Conservation (phyloP, 306 rosid genomes). For the Vigna nakashimae region DNA sequence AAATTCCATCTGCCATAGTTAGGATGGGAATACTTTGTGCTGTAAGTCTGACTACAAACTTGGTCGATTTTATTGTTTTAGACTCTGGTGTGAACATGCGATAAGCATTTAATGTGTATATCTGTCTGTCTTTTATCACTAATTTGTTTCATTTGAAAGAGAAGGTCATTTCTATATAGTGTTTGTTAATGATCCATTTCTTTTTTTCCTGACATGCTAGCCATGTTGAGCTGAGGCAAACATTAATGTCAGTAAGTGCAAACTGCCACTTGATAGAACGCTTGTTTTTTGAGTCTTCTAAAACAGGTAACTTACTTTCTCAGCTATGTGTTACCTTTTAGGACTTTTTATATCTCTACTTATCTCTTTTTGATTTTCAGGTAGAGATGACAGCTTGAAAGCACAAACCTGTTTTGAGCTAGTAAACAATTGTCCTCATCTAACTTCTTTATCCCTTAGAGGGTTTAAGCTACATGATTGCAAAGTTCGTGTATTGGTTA, state of each 20-base stretch:
- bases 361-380: conserved; percentile 60
- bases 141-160: conserved; percentile 24
- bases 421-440: conserved; percentile 77
- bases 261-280: conserved; percentile 89
- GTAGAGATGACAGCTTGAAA: conserved; percentile 98
- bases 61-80: conserved; percentile 29
- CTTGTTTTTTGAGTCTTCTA: conserved; percentile 88
- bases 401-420: conserved; percentile 77
- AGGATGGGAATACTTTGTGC: conserved; percentile 29
- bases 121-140: conserved; percentile 21
- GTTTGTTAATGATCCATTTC: conserved; percentile 27
- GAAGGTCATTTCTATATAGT: conserved; percentile 32
- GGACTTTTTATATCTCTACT: conserved; percentile 40
- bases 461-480: conserved; percentile 94
- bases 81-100: not conserved
- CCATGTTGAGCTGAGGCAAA: conserved; percentile 95
- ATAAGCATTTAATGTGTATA: conserved; percentile 15
- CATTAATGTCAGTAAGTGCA: conserved; percentile 83
- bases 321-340: conserved; percentile 27
- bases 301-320: conserved; percentile 68
- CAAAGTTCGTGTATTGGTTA: conserved; percentile 86
- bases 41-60: conserved; percentile 7
- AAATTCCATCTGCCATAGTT: conserved; percentile 24
- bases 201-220: conserved; percentile 45
- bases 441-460: conserved; percentile 87